Evolutionary conservation across 108 stramenopile species (phyloP).

Genomic region (Skeletonema tropicum): DNA sequence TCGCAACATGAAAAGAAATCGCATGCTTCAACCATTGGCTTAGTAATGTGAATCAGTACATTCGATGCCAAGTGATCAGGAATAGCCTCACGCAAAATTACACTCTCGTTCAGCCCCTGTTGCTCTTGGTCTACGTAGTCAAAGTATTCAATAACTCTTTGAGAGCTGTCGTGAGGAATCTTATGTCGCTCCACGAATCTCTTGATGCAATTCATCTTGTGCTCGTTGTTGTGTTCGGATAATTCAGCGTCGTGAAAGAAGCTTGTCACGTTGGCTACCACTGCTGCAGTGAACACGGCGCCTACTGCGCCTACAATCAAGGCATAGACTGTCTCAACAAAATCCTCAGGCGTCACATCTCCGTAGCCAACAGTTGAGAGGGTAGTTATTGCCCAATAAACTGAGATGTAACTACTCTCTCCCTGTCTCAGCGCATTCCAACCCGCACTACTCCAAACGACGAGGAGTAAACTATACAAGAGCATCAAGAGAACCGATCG

Average conservation of each 20-base stretch:
- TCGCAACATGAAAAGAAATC: slow-evolving; percentile 47
- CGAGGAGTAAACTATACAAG: slow-evolving; percentile 40
- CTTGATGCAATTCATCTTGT: slow-evolving; percentile 52
- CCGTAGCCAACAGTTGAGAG: slow-evolving; percentile 69
- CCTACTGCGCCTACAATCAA: slow-evolving; percentile 47
- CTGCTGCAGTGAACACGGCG: slow-evolving; percentile 52
- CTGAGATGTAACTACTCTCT: slow-evolving; percentile 25
- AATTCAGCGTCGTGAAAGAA: slow-evolving; percentile 58
- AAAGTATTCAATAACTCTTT: slow-evolving; percentile 48
- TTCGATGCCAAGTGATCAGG: slow-evolving; percentile 37
- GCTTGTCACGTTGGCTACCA: slow-evolving; percentile 62
- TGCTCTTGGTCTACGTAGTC: slow-evolving; percentile 55
- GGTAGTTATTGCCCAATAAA: slow-evolving; percentile 65
- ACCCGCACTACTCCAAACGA: slow-evolving; percentile 50
- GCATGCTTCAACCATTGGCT: slow-evolving; percentile 43
- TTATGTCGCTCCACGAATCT: slow-evolving; percentile 52
- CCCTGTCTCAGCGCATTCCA: slow-evolving; percentile 49
- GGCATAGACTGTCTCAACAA: slow-evolving; percentile 49
- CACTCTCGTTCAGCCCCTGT: slow-evolving; percentile 45
- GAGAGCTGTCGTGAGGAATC: slow-evolving; percentile 21
- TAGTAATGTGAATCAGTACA: slow-evolving; percentile 47
- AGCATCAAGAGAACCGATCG: slow-evolving; percentile 43
- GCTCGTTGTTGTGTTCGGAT: slow-evolving; percentile 57
- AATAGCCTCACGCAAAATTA: slow-evolving; percentile 24
- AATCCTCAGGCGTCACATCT: slow-evolving; percentile 55